phyloP scores from a whole-genome alignment of 768 basidiomycete species.

The Amanita phalloides region DNA sequence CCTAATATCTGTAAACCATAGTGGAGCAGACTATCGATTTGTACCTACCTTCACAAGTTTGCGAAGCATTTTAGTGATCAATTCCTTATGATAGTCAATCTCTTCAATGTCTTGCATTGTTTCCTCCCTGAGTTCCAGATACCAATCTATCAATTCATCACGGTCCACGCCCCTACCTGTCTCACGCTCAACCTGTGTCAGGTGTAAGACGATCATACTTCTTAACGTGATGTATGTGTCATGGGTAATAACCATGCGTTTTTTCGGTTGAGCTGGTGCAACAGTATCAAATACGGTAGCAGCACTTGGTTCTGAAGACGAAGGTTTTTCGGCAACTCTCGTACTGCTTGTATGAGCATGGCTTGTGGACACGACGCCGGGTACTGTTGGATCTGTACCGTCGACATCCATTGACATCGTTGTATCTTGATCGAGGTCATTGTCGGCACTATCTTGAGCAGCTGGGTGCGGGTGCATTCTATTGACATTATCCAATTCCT shows the following conservation, averaged over 20 bases:
- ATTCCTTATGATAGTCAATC: conserved; percentile 82
- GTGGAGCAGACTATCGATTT: neutral
- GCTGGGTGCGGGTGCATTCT: conserved; percentile 27
- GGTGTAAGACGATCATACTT: conserved; percentile 76
- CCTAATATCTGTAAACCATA: conserved; percentile 30
- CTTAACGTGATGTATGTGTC: conserved; percentile 91
- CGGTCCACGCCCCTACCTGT: conserved; percentile 71
- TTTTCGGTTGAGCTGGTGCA: conserved; percentile 39
- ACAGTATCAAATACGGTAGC: conserved; percentile 24
- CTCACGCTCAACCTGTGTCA: conserved; percentile 67
- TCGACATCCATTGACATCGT: conserved; percentile 58
- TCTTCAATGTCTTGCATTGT: conserved; percentile 80
- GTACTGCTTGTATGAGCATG: conserved; percentile 19
- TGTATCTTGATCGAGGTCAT: conserved; percentile 38
- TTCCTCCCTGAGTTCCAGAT: conserved; percentile 80
- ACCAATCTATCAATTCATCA: conserved; percentile 95
- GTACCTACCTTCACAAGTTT: conserved; percentile 80
- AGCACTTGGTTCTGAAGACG: conserved; percentile 25
- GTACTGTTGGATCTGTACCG: conserved; percentile 38
- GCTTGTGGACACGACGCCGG: conserved; percentile 30
- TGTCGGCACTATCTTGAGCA: conserved; percentile 18
- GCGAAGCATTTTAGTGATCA: conserved; percentile 80
- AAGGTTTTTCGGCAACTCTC: conserved; percentile 20
- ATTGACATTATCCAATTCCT: conserved; percentile 47
- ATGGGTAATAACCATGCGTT: conserved; percentile 88